phyloP scores from a whole-genome alignment of 108 stramenopile genomes.

The Schizochytrium sp. region DNA sequence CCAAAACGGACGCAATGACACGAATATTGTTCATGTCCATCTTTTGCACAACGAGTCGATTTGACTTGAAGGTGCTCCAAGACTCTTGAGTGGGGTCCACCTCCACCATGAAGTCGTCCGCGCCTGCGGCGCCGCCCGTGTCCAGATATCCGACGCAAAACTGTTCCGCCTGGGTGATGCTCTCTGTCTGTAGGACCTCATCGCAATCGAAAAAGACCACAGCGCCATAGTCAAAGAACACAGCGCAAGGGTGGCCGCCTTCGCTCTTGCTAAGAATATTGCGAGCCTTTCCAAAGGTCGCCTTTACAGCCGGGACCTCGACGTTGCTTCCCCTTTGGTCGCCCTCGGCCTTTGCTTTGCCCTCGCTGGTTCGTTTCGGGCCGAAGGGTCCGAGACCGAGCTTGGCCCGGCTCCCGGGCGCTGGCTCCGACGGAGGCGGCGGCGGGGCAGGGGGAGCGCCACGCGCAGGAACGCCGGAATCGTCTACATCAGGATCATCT shows the following conservation, averaged over 20 bases:
- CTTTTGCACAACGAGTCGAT: conserved; percentile 53
- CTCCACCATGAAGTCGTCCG: conserved; percentile 70
- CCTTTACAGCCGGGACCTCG: no score
- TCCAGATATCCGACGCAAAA: conserved; percentile 50
- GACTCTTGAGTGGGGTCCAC: conserved; percentile 43
- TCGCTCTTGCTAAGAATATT: neutral
- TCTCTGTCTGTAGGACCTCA: conserved; percentile 49
- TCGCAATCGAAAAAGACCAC: conserved; percentile 75
- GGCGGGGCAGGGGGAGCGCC: neutral
- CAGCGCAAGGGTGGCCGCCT: conserved; percentile 52
- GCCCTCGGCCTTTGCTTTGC: neutral
- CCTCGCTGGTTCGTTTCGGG: neutral
- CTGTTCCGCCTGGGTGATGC: conserved; percentile 59
- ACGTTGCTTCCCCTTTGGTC: neutral
- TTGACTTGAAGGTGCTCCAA: neutral
- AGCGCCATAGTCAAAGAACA: conserved; percentile 76
- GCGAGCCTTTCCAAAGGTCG: neutral
- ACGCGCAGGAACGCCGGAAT: neutral
- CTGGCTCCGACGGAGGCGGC: neutral
- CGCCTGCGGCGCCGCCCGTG: conserved; percentile 62
- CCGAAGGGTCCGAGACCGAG: neutral
- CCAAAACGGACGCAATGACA: conserved; percentile 78
- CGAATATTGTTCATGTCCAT: conserved; percentile 79
- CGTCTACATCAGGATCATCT: neutral
- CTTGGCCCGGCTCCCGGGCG: neutral